These are phyloP conservation scores for Starmerella vaccinii DNA, from an alignment of 805 yeast species.

Conservation along the genomic window DNA sequence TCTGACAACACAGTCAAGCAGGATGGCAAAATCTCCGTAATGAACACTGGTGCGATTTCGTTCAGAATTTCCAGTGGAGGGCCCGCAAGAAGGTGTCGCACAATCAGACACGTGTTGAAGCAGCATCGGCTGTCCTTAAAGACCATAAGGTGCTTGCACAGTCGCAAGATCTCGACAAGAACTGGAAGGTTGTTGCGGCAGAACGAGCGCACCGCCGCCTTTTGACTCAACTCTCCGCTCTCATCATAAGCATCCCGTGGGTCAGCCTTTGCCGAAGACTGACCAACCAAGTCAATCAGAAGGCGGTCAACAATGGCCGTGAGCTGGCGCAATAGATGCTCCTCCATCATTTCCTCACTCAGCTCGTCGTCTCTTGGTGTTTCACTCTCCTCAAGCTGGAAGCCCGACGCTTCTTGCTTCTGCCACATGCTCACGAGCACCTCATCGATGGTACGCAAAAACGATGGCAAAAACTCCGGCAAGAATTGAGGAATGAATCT, in stretches of 20 bases:
- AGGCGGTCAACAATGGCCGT: constrained; percentile 85
- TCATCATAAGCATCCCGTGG: constrained; percentile 31
- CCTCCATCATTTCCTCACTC: constrained; percentile 98
- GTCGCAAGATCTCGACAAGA: constrained; percentile 65
- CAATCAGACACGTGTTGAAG: constrained; percentile 73
- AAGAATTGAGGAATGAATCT: constrained; percentile 57
- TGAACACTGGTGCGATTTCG: constrained; percentile 61
- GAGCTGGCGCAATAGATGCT: constrained; percentile 81
- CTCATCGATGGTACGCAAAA: constrained; percentile 60
- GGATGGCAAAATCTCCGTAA: constrained; percentile 58
- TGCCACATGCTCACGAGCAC: constrained; percentile 73
- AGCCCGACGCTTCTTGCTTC: constrained; percentile 42
- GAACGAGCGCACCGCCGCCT: constrained; percentile 44
- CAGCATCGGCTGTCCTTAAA: constrained; percentile 89
- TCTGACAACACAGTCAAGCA: constrained; percentile 59
- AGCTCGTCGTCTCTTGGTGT: constrained; percentile 67
- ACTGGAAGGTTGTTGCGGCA: constrained; percentile 55
- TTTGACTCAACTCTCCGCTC: constrained; percentile 40
- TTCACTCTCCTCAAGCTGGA: constrained; percentile 33
- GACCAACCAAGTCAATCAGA: constrained; percentile 79
- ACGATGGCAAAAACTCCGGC: constrained; percentile 66
- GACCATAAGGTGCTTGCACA: constrained; percentile 64
- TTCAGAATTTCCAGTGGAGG: constrained; percentile 51
- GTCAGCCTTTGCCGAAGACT: constrained; percentile 43
- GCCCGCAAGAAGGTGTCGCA: constrained; percentile 51